phyloP scores from a whole-genome alignment of 2,329 filamentous ascomycete genomes.

The Rasamsonia emersonii region DNA sequence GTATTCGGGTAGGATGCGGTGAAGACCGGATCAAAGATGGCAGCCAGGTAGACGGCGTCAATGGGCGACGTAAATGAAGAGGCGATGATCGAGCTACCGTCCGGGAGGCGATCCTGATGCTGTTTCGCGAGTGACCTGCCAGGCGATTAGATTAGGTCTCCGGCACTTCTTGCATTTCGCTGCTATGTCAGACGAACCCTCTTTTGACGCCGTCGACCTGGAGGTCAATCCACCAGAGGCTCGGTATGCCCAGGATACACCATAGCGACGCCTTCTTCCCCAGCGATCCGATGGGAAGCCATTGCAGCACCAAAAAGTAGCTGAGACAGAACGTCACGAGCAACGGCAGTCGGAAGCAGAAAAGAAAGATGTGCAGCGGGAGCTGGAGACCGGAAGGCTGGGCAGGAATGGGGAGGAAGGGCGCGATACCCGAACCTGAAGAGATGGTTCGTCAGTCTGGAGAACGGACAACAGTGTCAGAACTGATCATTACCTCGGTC shows the following conservation, averaged over 20 bases:
- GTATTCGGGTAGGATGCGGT: conserved; percentile 72
- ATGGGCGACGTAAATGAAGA: conserved; percentile 87
- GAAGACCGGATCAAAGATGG: conserved; percentile 94
- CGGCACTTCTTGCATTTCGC: background rate
- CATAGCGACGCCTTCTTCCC: conserved; percentile 79
- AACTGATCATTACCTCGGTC: conserved; percentile 61
- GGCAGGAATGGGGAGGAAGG: conserved; percentile 76
- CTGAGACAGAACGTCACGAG: conserved; percentile 58
- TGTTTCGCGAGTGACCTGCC: conserved; percentile 61
- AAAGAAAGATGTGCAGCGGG: conserved; percentile 61
- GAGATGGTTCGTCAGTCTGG: background rate
- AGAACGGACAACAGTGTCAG: background rate
- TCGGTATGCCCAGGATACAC: conserved; percentile 77
- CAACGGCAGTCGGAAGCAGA: conserved; percentile 70
- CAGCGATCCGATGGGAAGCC: conserved; percentile 61
- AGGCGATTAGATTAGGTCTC: conserved; percentile 7
- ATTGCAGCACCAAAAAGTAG: conserved; percentile 77
- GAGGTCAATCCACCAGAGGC: conserved; percentile 98
- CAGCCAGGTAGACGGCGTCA: conserved; percentile 87
- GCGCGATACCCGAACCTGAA: conserved; percentile 95
- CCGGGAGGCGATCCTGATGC: conserved; percentile 64
- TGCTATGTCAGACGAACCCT: conserved; percentile 47
- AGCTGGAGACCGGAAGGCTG: conserved; percentile 55
- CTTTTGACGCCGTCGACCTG: conserved; percentile 94
- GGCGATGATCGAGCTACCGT: conserved; percentile 72